Evolutionary conservation across 2,329 filamentous ascomycete genomes (phyloP).

Genomic region (Trichoderma sp.): DNA sequence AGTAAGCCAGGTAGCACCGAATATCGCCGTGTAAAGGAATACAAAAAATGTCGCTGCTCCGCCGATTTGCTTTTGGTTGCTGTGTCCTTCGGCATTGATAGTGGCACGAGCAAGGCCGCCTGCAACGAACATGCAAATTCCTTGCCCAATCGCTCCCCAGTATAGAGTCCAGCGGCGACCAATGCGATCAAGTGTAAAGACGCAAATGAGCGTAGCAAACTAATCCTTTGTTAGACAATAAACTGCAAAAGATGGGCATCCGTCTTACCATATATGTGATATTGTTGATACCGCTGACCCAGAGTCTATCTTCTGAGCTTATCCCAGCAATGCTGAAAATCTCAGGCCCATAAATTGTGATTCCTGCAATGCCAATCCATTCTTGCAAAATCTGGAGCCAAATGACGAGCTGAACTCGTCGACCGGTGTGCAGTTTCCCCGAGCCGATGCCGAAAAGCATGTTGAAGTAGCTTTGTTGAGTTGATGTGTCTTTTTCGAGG

Average conservation of each 20-base stretch:
- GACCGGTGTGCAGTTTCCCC: constrained; percentile 66
- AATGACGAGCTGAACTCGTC: constrained; percentile 70
- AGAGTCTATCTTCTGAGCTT: constrained; percentile 61
- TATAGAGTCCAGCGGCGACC: constrained; percentile 71
- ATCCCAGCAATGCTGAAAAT: constrained; percentile 72
- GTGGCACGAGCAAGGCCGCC: constrained; percentile 62
- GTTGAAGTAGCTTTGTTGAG: constrained; percentile 61
- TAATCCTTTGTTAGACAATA: background rate
- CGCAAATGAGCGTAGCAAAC: constrained; percentile 68
- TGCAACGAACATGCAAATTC: constrained; percentile 68
- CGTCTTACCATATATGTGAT: constrained; percentile 51
- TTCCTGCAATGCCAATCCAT: constrained; percentile 71
- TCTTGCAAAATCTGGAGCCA: constrained; percentile 75
- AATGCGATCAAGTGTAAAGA: constrained; percentile 71
- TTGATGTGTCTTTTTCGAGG: constrained; percentile 63
- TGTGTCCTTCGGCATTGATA: constrained; percentile 48
- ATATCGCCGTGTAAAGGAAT: constrained; percentile 56
- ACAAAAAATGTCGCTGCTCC: constrained; percentile 71
- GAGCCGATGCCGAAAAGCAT: constrained; percentile 71
- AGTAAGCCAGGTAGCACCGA: constrained; percentile 53
- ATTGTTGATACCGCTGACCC: constrained; percentile 62
- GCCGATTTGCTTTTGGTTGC: constrained; percentile 56
- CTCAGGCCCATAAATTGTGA: constrained; percentile 62
- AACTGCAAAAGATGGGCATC: background rate
- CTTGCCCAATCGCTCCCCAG: constrained; percentile 67